Percentiles rank a stretch among this genome's conserved stretches.
Conservation (phyloP, 2,329 filamentous ascomycete genomes). For the Colletotrichum eremochloae region DNA sequence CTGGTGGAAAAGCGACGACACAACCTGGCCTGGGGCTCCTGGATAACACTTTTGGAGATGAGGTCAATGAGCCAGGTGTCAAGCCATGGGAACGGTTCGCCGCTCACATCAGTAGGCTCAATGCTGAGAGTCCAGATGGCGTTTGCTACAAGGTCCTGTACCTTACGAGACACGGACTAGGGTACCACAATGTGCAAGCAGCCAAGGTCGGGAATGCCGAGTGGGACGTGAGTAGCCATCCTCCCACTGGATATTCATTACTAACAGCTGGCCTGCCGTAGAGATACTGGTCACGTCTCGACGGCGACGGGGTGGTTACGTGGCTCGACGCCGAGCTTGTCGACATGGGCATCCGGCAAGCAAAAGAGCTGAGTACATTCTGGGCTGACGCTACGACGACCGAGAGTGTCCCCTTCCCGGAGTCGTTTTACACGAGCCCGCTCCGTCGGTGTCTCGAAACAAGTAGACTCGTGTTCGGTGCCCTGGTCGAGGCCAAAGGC, state of each 20-base stretch:
- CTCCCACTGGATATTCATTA: not conserved
- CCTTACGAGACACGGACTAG: conserved; percentile 70
- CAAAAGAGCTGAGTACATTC: conserved; percentile 63
- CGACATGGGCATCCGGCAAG: conserved; percentile 65
- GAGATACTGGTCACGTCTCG: conserved; percentile 55
- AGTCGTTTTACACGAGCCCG: conserved; percentile 69
- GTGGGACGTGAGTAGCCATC: conserved; percentile 61
- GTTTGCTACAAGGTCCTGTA: conserved; percentile 67
- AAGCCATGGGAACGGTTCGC: conserved; percentile 68
- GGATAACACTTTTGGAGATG: conserved; percentile 57
- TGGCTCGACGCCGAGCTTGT: conserved; percentile 66
- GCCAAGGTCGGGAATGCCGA: conserved; percentile 67
- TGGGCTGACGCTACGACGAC: conserved; percentile 61
- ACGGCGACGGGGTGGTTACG: conserved; percentile 53
- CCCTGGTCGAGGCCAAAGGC: conserved; percentile 53
- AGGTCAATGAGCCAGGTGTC: conserved; percentile 42
- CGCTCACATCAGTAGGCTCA: conserved; percentile 61
- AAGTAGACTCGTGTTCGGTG: conserved; percentile 63
- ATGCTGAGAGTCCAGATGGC: conserved; percentile 55
- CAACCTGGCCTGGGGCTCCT: conserved; percentile 67
- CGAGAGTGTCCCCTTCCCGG: conserved; percentile 65
- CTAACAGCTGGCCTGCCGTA: conserved; percentile 25
- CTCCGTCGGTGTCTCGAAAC: conserved; percentile 71
- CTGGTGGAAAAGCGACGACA: conserved; percentile 52
- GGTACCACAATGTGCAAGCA: conserved; percentile 63